phyloP scores from a whole-genome alignment of 2,329 filamentous ascomycete genomes.

The Trichoderma simmonsii region DNA sequence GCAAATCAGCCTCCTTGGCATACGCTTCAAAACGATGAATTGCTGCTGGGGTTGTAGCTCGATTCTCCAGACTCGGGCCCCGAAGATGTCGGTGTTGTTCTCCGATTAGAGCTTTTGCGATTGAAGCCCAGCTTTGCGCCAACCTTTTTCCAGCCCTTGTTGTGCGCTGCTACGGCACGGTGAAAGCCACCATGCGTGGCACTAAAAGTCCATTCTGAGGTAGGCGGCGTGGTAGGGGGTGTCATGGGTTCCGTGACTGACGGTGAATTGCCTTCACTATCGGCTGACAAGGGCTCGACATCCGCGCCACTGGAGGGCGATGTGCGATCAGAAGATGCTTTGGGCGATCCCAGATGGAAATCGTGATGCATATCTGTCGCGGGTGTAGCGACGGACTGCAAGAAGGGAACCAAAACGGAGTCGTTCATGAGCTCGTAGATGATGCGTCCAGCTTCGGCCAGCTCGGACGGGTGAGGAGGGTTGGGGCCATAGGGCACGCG shows the following conservation, averaged over 20 bases:
- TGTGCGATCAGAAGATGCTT: constrained; percentile 38
- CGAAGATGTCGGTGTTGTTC: constrained; percentile 44
- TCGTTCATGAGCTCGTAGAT: constrained; percentile 98
- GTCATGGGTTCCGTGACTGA: constrained; percentile 63
- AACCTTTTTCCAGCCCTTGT: constrained; percentile 63
- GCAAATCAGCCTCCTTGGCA: not conserved
- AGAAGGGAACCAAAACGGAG: constrained; percentile 86
- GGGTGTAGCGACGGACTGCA: constrained; percentile 60
- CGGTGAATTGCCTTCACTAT: constrained; percentile 60
- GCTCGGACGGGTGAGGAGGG: constrained; percentile 69
- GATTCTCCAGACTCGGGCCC: constrained; percentile 34
- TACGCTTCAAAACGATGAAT: constrained; percentile 47
- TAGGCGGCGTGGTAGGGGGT: constrained; percentile 69
- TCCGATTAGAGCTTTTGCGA: constrained; percentile 48
- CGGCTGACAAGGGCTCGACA: constrained; percentile 57
- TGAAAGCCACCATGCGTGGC: constrained; percentile 53
- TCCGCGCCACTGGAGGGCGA: constrained; percentile 46
- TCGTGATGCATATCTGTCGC: constrained; percentile 36
- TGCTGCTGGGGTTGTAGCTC: constrained; percentile 17
- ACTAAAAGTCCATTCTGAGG: constrained; percentile 53
- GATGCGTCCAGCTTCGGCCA: constrained; percentile 81
- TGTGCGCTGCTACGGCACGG: constrained; percentile 52
- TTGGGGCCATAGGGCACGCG: constrained; percentile 49
- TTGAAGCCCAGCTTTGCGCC: constrained; percentile 59
- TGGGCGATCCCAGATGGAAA: constrained; percentile 43